These are phyloP conservation scores for Peronospora farinosa DNA, from an alignment of 352 stramenopile genomes.

Conservation along the genomic window DNA sequence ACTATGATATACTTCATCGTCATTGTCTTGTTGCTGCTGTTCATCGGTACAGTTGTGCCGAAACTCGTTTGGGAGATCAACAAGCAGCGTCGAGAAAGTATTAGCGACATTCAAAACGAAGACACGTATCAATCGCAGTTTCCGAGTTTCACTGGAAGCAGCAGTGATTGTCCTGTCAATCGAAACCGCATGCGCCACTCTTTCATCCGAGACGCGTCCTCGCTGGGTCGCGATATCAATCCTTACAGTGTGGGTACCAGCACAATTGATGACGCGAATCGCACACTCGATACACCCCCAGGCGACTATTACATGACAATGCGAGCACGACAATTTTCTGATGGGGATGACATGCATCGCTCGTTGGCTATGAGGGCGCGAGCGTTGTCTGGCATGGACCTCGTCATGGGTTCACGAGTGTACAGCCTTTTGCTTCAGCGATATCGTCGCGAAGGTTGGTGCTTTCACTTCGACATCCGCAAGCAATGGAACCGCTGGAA, in stretches of 20 bases:
- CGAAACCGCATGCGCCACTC: slow-evolving; percentile 27
- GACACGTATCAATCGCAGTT: slow-evolving; percentile 19
- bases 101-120: slow-evolving; percentile 27
- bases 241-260: slow-evolving; percentile 16
- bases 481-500: slow-evolving; percentile 86
- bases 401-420: slow-evolving; percentile 61
- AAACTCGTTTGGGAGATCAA: slow-evolving; percentile 69
- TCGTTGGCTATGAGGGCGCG: slow-evolving; percentile 33
- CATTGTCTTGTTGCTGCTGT: slow-evolving; percentile 79
- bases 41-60: slow-evolving; percentile 78
- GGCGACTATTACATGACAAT: slow-evolving; percentile 26
- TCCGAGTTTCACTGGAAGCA: slow-evolving; percentile 13
- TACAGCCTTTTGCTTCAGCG: slow-evolving; percentile 70
- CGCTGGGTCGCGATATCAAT: slow-evolving; percentile 16
- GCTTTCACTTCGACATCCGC: slow-evolving; percentile 68
- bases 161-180: slow-evolving; percentile 15
- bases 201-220: slow-evolving; percentile 24
- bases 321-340: slow-evolving; percentile 10
- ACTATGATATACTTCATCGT: slow-evolving; percentile 87
- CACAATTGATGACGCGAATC: slow-evolving; percentile 12
- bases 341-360: slow-evolving; percentile 11
- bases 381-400: slow-evolving; percentile 63
- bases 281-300: slow-evolving; percentile 19
- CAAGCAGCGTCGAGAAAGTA: slow-evolving; percentile 24
- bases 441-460: slow-evolving; percentile 75